These are phyloP conservation scores for Myxozyma neotropica DNA, from an alignment of 805 yeast genomes.

Conservation along the genomic window DNA sequence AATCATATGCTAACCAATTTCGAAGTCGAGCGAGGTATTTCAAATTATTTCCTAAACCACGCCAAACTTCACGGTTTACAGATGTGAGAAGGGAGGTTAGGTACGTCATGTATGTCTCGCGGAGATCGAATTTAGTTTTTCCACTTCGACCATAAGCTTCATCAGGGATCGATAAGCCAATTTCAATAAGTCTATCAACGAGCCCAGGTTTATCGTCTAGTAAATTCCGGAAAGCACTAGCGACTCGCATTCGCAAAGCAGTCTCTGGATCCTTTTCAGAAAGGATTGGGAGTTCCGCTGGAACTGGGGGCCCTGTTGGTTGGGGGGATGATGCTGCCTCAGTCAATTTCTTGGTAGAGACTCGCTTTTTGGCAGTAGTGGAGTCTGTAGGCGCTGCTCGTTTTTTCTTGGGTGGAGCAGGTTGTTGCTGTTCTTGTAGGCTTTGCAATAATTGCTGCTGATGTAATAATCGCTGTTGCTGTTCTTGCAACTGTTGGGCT, in stretches of 20 bases:
- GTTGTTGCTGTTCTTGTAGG: not conserved
- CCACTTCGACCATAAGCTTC: constrained; percentile 24
- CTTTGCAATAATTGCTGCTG: not conserved
- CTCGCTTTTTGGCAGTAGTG: not conserved
- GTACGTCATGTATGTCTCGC: constrained; percentile 26
- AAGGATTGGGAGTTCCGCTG: constrained; percentile 21
- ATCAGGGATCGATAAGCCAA: constrained; percentile 33
- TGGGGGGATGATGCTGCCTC: constrained; percentile 10
- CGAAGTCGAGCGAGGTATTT: constrained; percentile 34
- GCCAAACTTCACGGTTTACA: constrained; percentile 27
- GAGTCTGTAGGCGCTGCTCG: not conserved
- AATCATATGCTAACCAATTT: constrained; percentile 34
- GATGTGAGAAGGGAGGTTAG: constrained; percentile 15
- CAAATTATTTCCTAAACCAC: constrained; percentile 19
- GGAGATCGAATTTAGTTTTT: constrained; percentile 26
- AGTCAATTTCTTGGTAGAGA: too few relatives aligned
- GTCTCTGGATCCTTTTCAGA: constrained; percentile 31
- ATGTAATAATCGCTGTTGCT: too few relatives aligned
- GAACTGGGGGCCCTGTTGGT: constrained; percentile 1
- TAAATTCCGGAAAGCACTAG: constrained; percentile 24
- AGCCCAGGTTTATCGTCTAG: constrained; percentile 20
- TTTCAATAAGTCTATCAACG: constrained; percentile 25
- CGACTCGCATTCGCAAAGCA: constrained; percentile 28
- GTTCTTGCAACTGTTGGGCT: not conserved
- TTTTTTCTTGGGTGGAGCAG: constrained; percentile 1